Base-by-base conservation (phyloP, 257 asterid species). In the Penstemon davidsonii region DNA sequence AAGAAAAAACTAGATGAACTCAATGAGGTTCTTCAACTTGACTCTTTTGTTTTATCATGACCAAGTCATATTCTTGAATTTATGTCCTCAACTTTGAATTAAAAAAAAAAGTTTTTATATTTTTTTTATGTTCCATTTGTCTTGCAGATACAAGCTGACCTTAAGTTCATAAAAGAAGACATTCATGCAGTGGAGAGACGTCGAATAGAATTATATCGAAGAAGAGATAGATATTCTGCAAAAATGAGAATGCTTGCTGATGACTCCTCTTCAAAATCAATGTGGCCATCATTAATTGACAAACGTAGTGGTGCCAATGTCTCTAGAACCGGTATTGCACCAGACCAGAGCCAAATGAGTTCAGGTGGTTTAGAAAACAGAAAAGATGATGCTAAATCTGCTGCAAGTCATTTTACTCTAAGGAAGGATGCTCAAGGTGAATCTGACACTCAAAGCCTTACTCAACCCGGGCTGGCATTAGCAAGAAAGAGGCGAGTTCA, bases 1-100 rank as follows among this genome's bases (percentile, higher is more conserved):
- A 87, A 81, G 85, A 89, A 84, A 80, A 91, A 91, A 75, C 76
- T 82, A 64, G 92, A 88, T 41, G 99, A 91, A 79, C 93, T 91
- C 67, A 82, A 80, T 65, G 96, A 94, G 99, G 99, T 94, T 76
- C 59, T 67, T 75, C 76, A 75, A 69, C 78, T 73, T 74, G 74
- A 62, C 44, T 66, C 58, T n/a, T 55, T 47, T 47, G 45, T 9
- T 74, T 62, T 54, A 38, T 40, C n/a, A 33, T 15, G 41, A 50
- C 39, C 55, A 49, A 25, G 41, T 73, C 72, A 13, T 41, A 6
- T 36, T 11, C n/a, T 7, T 55, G 46, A 45, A 25, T 63, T 53
- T 13, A 58, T 66, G 18, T 15, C 33, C 50, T 49, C 18, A 46
- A 64, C 33, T n/a, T 19, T 7, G 36, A 44, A 52, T 46, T 15